Percentiles rank a stretch among this genome's conserved stretches.
Conservation (phyloP, 306 rosid species). For the Lupinus albus region DNA sequence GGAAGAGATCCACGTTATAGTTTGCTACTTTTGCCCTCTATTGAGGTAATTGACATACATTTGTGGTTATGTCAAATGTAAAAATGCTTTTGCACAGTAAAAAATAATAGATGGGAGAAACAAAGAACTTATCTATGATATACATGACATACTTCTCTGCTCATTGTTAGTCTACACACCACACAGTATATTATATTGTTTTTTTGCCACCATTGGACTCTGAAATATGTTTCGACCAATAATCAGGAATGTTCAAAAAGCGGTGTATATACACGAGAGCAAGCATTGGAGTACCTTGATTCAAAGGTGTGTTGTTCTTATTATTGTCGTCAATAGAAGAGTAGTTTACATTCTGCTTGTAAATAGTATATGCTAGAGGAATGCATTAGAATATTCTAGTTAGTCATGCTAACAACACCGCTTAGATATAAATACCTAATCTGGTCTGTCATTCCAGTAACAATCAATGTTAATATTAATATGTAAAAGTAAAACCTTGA, state of each 20-base stretch:
- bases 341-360: no score
- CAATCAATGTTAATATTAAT: no score
- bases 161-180: neutral
- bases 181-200: slow-evolving; percentile 1
- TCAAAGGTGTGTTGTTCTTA: slow-evolving; percentile 56
- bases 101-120: slow-evolving; percentile 10
- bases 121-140: slow-evolving; percentile 3
- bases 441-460: no score
- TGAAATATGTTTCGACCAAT: slow-evolving; percentile 37
- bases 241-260: slow-evolving; percentile 76
- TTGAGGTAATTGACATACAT: slow-evolving; percentile 60
- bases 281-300: slow-evolving; percentile 78
- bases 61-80: slow-evolving; percentile 12
- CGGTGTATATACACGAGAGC: slow-evolving; percentile 60
- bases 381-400: no score
- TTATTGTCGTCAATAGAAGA: slow-evolving; percentile 10
- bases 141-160: slow-evolving; percentile 1
- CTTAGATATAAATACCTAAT: no score
- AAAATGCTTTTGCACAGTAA: slow-evolving; percentile 10
- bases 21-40: slow-evolving; percentile 73
- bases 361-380: no score
- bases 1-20: slow-evolving; percentile 90
- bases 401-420: no score
- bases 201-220: slow-evolving; percentile 16
- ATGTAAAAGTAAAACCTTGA: no score